These are phyloP conservation scores for Citeromyces matritensis DNA, from an alignment of 805 yeast genomes.

Conservation along the genomic window DNA sequence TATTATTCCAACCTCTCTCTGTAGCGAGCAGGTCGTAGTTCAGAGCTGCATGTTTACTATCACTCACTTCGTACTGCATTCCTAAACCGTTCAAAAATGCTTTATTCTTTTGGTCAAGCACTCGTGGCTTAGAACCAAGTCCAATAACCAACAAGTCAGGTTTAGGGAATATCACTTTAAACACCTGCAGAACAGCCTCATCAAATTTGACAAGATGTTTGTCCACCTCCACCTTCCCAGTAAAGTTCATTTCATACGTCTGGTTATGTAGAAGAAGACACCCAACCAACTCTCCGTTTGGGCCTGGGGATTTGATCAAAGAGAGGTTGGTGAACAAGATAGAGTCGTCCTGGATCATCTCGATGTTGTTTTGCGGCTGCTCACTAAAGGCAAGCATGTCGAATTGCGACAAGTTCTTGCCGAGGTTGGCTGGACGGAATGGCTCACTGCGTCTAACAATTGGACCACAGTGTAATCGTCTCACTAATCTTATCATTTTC, in stretches of 20 bases:
- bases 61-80: slow-evolving; percentile 54
- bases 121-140: slow-evolving; percentile 46
- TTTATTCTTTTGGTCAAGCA: slow-evolving; percentile 42
- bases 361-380: slow-evolving; percentile 33
- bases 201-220: slow-evolving; percentile 41
- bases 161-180: slow-evolving; percentile 49
- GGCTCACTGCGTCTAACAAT: no score
- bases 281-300: slow-evolving; percentile 23
- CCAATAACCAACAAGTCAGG: slow-evolving; percentile 70
- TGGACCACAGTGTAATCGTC: no score
- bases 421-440: slow-evolving; percentile 17
- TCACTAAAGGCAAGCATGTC: slow-evolving; percentile 27
- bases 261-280: slow-evolving; percentile 39
- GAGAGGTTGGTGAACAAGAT: slow-evolving; percentile 41
- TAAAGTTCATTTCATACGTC: slow-evolving; percentile 42
- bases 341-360: slow-evolving; percentile 36
- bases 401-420: slow-evolving; percentile 21
- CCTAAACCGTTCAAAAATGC: slow-evolving; percentile 39
- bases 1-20: slow-evolving; percentile 51
- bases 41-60: slow-evolving; percentile 51
- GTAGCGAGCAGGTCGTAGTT: slow-evolving; percentile 66
- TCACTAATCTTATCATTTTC: no score
- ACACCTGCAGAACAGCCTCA: slow-evolving; percentile 25
- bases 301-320: slow-evolving; percentile 24
- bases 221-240: slow-evolving; percentile 21